These are phyloP conservation scores for Termitomyces sp. DNA, from an alignment of 1,284 basidiomycete species.

Conservation along the genomic window DNA sequence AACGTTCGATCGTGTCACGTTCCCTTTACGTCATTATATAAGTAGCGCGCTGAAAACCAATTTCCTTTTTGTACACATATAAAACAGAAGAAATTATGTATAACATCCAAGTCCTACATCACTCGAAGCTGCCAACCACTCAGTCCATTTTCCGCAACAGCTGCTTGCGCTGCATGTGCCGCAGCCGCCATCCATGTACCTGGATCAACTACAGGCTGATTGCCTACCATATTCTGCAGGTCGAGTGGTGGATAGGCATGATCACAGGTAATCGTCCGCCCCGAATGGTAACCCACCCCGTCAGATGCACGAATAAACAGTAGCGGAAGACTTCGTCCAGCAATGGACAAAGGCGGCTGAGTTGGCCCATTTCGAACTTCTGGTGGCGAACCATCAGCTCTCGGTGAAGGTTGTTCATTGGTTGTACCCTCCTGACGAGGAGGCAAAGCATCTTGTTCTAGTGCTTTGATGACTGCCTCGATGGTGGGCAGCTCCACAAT, in stretches of 20 bases:
- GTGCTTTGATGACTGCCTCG: constrained; percentile 63
- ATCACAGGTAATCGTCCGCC: constrained; percentile 77
- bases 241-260: constrained; percentile 71
- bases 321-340: constrained; percentile 62
- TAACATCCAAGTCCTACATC: constrained; percentile 50
- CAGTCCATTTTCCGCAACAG: constrained; percentile 48
- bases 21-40: constrained; percentile 13
- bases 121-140: constrained; percentile 74
- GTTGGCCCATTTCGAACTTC: constrained; percentile 23
- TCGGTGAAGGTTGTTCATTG: constrained; percentile 31
- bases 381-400: constrained; percentile 23
- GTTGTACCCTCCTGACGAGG: constrained; percentile 35
- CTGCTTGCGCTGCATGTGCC: constrained; percentile 49
- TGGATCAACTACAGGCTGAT: constrained; percentile 45
- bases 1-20: constrained; percentile 14
- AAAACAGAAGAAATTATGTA: constrained; percentile 19
- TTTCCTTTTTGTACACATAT: constrained; percentile 11
- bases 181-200: constrained; percentile 63
- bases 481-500: constrained; percentile 75
- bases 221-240: constrained; percentile 37
- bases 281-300: constrained; percentile 81
- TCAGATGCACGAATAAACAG: constrained; percentile 71
- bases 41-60: constrained; percentile 10
- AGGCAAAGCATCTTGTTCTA: constrained; percentile 62
- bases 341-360: constrained; percentile 43